These are phyloP conservation scores for Tetradesmus obliquus DNA, from an alignment of 139 green algal genomes.

Conservation along the genomic window DNA sequence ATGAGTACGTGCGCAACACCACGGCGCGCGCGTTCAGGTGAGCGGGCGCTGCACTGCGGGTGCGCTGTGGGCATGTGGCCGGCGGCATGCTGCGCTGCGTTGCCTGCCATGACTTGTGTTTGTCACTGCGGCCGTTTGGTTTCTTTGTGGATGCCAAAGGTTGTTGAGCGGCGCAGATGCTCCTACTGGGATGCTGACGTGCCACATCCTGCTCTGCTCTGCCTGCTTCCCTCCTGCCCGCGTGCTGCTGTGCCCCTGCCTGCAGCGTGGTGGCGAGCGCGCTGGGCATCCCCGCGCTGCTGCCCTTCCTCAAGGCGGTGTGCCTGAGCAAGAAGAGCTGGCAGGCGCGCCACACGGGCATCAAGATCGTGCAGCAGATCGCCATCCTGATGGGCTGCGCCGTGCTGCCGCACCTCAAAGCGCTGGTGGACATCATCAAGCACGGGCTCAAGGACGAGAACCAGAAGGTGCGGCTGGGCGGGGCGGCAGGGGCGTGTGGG, in stretches of 20 bases:
- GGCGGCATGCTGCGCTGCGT: too few relatives aligned
- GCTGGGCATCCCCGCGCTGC: slow-evolving; percentile 96
- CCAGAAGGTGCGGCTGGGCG: slow-evolving; percentile 62
- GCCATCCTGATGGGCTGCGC: slow-evolving; percentile 98
- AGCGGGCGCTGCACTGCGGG: background rate
- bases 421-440: slow-evolving; percentile 98
- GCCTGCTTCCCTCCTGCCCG: background rate
- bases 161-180: too few relatives aligned
- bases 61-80: too few relatives aligned
- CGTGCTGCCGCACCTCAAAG: slow-evolving; percentile 96
- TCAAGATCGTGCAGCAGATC: slow-evolving; percentile 99
- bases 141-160: too few relatives aligned
- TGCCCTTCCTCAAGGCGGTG: slow-evolving; percentile 99
- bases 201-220: background rate
- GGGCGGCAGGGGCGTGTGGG: background rate
- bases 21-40: slow-evolving; percentile 80
- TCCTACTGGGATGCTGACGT: background rate
- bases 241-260: slow-evolving; percentile 55
- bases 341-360: slow-evolving; percentile 98
- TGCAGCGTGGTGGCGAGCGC: slow-evolving; percentile 91
- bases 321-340: slow-evolving; percentile 97
- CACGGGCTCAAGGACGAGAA: slow-evolving; percentile 90
- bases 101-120: background rate
- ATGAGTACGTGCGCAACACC: slow-evolving; percentile 99
- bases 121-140: too few relatives aligned